Base-by-base conservation (phyloP, 2,329 filamentous ascomycete species). In the Hirsutella rhossiliensis region DNA sequence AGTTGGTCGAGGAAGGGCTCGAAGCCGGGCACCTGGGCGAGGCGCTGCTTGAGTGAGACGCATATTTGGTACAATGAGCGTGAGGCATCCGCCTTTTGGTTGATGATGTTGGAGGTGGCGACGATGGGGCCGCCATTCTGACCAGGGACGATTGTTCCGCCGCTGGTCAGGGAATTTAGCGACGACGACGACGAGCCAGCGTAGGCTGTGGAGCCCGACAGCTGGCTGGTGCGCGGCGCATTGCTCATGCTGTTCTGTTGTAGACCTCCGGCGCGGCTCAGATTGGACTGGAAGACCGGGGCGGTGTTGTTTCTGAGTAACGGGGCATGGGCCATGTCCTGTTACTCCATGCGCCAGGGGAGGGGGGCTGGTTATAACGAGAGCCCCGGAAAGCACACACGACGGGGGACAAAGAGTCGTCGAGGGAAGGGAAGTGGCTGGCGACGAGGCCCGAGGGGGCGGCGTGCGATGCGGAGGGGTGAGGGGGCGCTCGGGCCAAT, bases 61-160 rank as follows among this genome's bases (percentile, higher is more conserved):
- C 92, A 97, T 62, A 94, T 95, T 64, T 97, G 90, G 64, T 95
- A 98, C 20, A 98, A 78, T 11, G 89, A 96, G 47, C 83, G 77
- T 45, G 86, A 87, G 52, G 92, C 89, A 62, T 95, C 89, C 61
- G 89, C 92, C 61, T 87, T 85, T 64, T 90, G 86, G 67, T 98
- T 98, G 72, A 98, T 95, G 62, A 98, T 94, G 64, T 95, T 96
- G 62, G 85, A 77, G 47, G 84, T 87, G 48, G 88, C 84, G 56
- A 87, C 69, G 48, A 89, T 76, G 47, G 77, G 77, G 39, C 79
- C 79, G 47, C 71, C 63, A 47, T 64, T 76, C 40, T 72, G 67
- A 11, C 56, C 50, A 9, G 43, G 64, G 48, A 63, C 58, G 27
- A 66, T 53, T 29, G 71, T 72, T 27, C 65, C 55, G 12, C 64